A percentile compares a stretch with the other conserved stretches of the same genome.
These are phyloP conservation scores for Gloeopeniophorella convolvens DNA, from an alignment of 768 basidiomycete species.

Conservation along the genomic window DNA sequence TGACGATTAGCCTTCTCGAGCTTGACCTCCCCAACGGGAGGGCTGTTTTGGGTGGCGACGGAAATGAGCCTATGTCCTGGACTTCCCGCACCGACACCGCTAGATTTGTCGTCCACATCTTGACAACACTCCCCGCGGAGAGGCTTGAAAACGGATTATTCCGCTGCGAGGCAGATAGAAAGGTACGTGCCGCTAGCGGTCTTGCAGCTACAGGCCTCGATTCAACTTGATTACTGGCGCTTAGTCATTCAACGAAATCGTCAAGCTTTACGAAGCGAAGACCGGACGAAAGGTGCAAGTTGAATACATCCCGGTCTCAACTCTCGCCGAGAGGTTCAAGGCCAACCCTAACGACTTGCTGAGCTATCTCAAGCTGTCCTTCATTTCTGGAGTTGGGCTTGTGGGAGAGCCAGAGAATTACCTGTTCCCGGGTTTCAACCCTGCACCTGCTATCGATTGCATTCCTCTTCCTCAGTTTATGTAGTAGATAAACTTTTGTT, in stretches of 20 bases:
- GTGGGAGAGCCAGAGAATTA: conserved; percentile 7
- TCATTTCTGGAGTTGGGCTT: conserved; percentile 4
- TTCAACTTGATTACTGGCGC: not conserved
- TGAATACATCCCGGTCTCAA: conserved; percentile 3
- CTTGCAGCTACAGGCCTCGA: not conserved
- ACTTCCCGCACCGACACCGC: conserved; percentile 12
- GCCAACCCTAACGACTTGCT: conserved; percentile 1
- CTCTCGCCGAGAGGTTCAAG: too few species aligned
- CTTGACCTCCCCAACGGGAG: not conserved
- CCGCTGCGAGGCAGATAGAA: too few species aligned
- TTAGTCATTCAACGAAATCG: conserved; percentile 14
- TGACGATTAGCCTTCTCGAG: not conserved
- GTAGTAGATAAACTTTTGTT: too few species aligned
- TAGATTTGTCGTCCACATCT: too few species aligned
- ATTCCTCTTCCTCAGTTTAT: too few species aligned
- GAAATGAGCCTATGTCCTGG: conserved; percentile 2
- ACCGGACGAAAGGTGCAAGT: conserved; percentile 16
- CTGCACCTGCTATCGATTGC: conserved; percentile 12
- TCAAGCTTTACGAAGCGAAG: conserved; percentile 10
- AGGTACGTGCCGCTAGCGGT: too few species aligned
- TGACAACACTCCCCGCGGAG: too few species aligned
- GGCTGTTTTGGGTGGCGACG: conserved; percentile 1
- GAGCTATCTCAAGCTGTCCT: conserved; percentile 2
- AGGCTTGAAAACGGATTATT: too few species aligned
- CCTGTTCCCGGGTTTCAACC: conserved; percentile 21